phyloP scores from a whole-genome alignment of 768 basidiomycete species.

The Melanogaster broomeanus region DNA sequence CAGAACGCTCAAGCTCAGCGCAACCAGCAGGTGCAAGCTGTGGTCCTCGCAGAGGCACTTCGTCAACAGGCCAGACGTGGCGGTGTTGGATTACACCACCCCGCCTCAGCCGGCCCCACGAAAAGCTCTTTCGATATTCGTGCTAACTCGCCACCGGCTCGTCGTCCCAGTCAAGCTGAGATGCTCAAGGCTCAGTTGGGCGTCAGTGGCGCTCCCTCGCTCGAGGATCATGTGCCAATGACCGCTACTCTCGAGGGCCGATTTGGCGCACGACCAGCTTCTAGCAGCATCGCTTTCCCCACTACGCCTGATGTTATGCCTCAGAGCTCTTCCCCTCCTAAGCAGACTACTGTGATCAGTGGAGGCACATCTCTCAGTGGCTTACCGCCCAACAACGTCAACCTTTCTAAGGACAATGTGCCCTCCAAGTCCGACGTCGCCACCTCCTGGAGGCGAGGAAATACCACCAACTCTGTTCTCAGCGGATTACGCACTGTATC shows the following conservation, averaged over 20 bases:
- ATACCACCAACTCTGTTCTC: conserved; percentile 67
- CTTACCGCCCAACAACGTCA: conserved; percentile 41
- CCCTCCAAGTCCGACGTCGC: conserved; percentile 85
- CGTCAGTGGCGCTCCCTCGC: conserved; percentile 26
- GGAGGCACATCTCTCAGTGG: conserved; percentile 72
- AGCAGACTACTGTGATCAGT: conserved; percentile 67
- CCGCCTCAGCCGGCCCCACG: conserved; percentile 75
- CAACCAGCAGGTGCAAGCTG: conserved; percentile 64
- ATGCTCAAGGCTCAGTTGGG: conserved; percentile 63
- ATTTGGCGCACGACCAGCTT: conserved; percentile 60
- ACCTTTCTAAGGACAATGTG: conserved; percentile 27
- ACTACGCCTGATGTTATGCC: conserved; percentile 49
- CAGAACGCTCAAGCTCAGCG: conserved; percentile 69
- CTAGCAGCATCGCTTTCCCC: conserved; percentile 41
- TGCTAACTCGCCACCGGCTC: conserved; percentile 57
- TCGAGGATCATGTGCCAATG: conserved; percentile 73
- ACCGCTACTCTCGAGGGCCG: conserved; percentile 77
- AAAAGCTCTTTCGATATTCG: conserved; percentile 66
- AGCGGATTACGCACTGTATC: conserved; percentile 63
- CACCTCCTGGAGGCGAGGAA: conserved; percentile 79
- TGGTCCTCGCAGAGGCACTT: conserved; percentile 60
- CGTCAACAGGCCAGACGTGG: conserved; percentile 48
- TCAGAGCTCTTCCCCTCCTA: conserved; percentile 41
- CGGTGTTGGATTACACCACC: conserved; percentile 39
- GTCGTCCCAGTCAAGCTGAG: conserved; percentile 71